phyloP scores from a whole-genome alignment of 495 filamentous ascomycete species.

The Cercophora samala region DNA sequence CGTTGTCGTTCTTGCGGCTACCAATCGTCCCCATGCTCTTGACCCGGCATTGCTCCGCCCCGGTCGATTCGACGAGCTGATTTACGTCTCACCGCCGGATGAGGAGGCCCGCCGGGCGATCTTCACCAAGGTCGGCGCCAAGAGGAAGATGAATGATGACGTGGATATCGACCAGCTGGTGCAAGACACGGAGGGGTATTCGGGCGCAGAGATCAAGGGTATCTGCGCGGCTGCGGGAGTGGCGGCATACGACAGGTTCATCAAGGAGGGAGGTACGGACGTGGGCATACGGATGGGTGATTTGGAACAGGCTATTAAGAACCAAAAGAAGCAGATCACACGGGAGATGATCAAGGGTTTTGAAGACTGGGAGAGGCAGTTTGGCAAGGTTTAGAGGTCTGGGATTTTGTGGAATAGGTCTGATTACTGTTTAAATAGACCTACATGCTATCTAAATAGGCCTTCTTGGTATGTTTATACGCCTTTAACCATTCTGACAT shows the following conservation, averaged over 20 bases:
- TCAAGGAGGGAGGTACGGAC: slow-evolving; percentile 30
- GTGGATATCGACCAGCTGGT: slow-evolving; percentile 67
- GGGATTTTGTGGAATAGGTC: neutral
- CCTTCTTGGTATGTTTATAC: no score
- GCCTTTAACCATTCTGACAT: no score
- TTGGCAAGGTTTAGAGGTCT: slow-evolving; percentile 28
- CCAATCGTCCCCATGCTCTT: slow-evolving; percentile 83
- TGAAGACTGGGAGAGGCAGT: slow-evolving; percentile 57
- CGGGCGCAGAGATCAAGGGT: slow-evolving; percentile 82
- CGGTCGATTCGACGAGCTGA: slow-evolving; percentile 81
- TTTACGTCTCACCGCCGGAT: slow-evolving; percentile 87
- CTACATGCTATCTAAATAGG: neutral
- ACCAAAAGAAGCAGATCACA: slow-evolving; percentile 67
- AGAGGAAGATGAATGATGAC: slow-evolving; percentile 57
- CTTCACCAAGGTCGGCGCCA: slow-evolving; percentile 56
- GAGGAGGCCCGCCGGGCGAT: slow-evolving; percentile 73
- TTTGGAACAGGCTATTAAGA: slow-evolving; percentile 59
- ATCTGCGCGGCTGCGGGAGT: slow-evolving; percentile 59
- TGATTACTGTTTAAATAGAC: neutral
- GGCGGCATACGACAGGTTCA: slow-evolving; percentile 41
- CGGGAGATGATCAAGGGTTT: slow-evolving; percentile 61
- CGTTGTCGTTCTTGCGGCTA: slow-evolving; percentile 89
- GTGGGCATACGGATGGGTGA: slow-evolving; percentile 58
- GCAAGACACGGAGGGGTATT: slow-evolving; percentile 71
- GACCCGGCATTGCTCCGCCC: slow-evolving; percentile 86